These are phyloP conservation scores for Blastocystis sp. DNA, from an alignment of 352 stramenopile species.

Conservation along the genomic window DNA sequence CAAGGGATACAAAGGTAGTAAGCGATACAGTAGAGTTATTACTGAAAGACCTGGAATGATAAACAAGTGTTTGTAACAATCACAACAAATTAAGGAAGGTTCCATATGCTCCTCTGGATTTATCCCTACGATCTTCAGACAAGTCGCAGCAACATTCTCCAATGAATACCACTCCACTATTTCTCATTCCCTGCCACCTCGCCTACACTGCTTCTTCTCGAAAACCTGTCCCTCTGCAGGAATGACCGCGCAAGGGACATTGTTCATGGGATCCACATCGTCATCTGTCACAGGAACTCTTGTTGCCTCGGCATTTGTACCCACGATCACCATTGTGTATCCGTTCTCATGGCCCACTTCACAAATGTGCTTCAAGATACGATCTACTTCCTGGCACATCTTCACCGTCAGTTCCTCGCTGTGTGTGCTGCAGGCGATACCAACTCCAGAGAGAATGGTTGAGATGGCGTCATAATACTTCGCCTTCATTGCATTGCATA, in stretches of 20 bases:
- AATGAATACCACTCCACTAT: constrained; percentile 9
- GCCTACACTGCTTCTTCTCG: background rate
- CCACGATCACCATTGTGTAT: background rate
- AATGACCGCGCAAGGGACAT: background rate
- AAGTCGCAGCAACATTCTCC: constrained; percentile 40
- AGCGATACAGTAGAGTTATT: background rate
- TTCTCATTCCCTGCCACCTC: background rate
- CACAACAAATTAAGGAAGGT: background rate
- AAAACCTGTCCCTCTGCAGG: background rate
- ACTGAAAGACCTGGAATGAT: background rate
- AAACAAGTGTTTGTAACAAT: background rate
- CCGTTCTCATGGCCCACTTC: background rate
- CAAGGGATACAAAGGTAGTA: background rate
- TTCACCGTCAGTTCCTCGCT: background rate
- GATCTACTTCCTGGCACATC: constrained; percentile 23
- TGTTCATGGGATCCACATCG: background rate
- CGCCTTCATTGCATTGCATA: background rate
- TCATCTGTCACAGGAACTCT: background rate
- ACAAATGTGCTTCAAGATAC: background rate
- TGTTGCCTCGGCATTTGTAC: background rate
- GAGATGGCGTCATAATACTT: background rate
- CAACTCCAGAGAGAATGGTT: background rate
- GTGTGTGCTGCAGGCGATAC: background rate
- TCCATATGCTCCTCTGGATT: background rate
- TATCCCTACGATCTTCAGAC: background rate